These are phyloP conservation scores for Speleostelium caveatum DNA, from an alignment of 78 protist genomes.

Conservation along the genomic window DNA sequence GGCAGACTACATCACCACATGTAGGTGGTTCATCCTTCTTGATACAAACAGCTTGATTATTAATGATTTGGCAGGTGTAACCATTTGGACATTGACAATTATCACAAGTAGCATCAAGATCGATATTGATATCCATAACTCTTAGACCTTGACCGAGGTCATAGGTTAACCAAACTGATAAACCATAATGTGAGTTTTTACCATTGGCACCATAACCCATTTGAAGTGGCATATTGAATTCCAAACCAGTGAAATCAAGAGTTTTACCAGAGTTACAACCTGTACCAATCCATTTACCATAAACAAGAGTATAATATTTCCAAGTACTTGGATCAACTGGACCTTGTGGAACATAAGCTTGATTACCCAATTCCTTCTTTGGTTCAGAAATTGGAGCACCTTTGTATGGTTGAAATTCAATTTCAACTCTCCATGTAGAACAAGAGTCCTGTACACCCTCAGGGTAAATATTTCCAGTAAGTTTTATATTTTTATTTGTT, in stretches of 20 bases:
- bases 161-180: constrained; percentile 46
- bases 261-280: background rate
- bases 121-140: background rate
- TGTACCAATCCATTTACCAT: constrained; percentile 7
- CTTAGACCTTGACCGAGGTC: too few species aligned
- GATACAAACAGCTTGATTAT: background rate
- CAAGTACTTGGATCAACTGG: constrained; percentile 58
- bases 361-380: constrained; percentile 12
- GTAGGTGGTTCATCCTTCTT: background rate
- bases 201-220: constrained; percentile 62
- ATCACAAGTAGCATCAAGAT: background rate
- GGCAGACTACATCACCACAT: background rate
- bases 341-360: constrained; percentile 46
- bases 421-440: background rate
- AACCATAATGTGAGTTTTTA: constrained; percentile 31
- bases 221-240: constrained; percentile 18
- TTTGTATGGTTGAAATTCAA: background rate
- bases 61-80: background rate
- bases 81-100: background rate
- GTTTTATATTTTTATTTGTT: too few species aligned
- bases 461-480: constrained; percentile 7
- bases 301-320: constrained; percentile 15
- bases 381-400: background rate
- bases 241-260: constrained; percentile 7
- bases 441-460: background rate